These are phyloP conservation scores for Hymenoscyphus linearis DNA, from an alignment of 2,329 filamentous ascomycete species.

Conservation along the genomic window DNA sequence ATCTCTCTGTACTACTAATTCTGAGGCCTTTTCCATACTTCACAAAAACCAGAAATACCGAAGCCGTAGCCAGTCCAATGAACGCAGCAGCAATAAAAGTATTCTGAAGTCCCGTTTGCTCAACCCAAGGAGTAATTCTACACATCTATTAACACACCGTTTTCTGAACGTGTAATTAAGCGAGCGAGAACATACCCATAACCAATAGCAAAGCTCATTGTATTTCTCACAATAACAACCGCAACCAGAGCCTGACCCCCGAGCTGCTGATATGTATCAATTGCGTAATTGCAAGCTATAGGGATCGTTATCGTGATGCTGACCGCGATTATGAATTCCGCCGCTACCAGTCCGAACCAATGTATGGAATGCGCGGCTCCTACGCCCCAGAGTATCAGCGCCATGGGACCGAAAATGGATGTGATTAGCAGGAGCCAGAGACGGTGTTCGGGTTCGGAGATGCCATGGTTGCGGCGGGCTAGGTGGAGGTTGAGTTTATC, in stretches of 20 bases:
- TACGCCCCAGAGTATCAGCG: slow-evolving; percentile 45
- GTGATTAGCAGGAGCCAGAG: slow-evolving; percentile 32
- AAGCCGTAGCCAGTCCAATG: slow-evolving; percentile 34
- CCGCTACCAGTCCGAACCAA: slow-evolving; percentile 41
- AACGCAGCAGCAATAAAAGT: slow-evolving; percentile 40
- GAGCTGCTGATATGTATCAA: slow-evolving; percentile 44
- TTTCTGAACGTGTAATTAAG: too few relatives aligned
- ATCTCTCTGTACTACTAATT: slow-evolving; percentile 34
- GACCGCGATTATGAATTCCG: slow-evolving; percentile 12
- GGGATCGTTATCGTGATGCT: slow-evolving; percentile 36
- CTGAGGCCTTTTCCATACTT: slow-evolving; percentile 43
- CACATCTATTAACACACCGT: background rate
- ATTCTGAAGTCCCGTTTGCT: slow-evolving; percentile 38
- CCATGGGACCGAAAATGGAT: slow-evolving; percentile 38
- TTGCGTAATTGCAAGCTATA: slow-evolving; percentile 40
- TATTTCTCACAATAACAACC: slow-evolving; percentile 44
- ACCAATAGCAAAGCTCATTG: slow-evolving; percentile 30
- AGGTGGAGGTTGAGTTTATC: slow-evolving; percentile 33
- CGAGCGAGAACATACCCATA: slow-evolving; percentile 3
- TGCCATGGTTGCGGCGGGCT: slow-evolving; percentile 37
- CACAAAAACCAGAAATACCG: slow-evolving; percentile 41
- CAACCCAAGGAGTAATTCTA: slow-evolving; percentile 39
- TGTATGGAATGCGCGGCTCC: slow-evolving; percentile 44
- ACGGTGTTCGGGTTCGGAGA: slow-evolving; percentile 32
- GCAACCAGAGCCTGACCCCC: slow-evolving; percentile 45